Conservation (phyloP, 768 basidiomycete species). For the Lentinula lateritia region DNA sequence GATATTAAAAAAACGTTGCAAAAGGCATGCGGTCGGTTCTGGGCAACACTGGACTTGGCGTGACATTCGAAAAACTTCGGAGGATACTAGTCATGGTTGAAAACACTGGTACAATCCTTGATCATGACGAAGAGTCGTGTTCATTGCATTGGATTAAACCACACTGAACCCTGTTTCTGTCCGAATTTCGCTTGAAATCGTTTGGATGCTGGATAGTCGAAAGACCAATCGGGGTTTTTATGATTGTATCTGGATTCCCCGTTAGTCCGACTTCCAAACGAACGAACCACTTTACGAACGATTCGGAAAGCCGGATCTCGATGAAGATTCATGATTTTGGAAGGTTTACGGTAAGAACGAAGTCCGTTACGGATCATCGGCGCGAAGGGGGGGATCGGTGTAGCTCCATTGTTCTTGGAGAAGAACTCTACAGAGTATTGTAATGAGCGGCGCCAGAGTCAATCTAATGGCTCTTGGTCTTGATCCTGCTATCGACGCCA, state of each 20-base stretch:
- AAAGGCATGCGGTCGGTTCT: constrained; percentile 7
- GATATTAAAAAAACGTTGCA: constrained; percentile 49
- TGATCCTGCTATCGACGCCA: neutral
- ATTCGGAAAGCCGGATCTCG: constrained; percentile 2
- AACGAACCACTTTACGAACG: neutral
- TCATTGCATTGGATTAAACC: neutral
- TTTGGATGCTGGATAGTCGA: neutral
- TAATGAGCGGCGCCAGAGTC: neutral
- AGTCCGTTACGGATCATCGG: constrained; percentile 1
- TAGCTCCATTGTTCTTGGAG: neutral
- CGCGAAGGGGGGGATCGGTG: neutral
- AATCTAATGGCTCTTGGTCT: neutral
- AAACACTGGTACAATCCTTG: too few relatives aligned
- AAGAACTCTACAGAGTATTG: neutral
- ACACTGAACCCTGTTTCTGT: neutral
- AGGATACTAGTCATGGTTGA: too few relatives aligned
- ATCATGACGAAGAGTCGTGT: too few relatives aligned
- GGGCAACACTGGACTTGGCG: neutral
- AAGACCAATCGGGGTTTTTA: constrained; percentile 3
- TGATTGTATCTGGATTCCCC: neutral
- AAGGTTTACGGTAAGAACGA: neutral
- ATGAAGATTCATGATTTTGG: neutral
- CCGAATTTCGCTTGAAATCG: neutral
- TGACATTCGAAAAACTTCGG: neutral
- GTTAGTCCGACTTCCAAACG: neutral